These are phyloP conservation scores for Neurospora tetrasperma DNA, from an alignment of 495 filamentous ascomycete species.

Conservation along the genomic window DNA sequence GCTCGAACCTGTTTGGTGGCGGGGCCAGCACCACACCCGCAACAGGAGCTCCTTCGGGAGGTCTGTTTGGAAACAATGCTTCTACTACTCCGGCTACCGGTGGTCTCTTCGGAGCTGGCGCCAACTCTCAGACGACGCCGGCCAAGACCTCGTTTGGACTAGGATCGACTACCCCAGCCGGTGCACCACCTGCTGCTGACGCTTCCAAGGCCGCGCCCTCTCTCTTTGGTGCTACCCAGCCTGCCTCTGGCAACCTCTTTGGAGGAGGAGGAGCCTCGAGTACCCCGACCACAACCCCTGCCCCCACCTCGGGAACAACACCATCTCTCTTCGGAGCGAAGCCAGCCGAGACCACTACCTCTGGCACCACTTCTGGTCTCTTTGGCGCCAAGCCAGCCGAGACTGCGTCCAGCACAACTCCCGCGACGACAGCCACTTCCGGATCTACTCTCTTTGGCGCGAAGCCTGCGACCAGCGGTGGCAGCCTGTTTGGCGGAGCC, in stretches of 20 bases:
- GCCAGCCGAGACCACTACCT: not conserved
- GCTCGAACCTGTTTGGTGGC: not conserved
- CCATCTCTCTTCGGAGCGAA: conserved; percentile 2
- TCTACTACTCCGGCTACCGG: conserved; percentile 22
- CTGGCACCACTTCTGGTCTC: not conserved
- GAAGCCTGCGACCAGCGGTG: not conserved
- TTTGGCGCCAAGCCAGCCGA: not conserved
- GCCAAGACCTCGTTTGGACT: conserved; percentile 26
- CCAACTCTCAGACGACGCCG: conserved; percentile 4
- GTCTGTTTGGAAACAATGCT: conserved; percentile 30
- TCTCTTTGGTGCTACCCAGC: not conserved
- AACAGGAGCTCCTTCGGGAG: not conserved
- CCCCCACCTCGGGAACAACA: conserved; percentile 3
- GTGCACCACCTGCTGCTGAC: not conserved
- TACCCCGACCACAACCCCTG: not conserved
- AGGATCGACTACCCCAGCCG: conserved; percentile 1
- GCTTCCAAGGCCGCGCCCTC: conserved; percentile 14
- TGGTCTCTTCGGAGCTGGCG: not conserved
- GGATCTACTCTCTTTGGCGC: not conserved
- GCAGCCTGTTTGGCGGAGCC: not conserved
- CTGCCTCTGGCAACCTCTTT: not conserved
- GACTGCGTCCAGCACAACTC: not conserved
- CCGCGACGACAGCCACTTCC: conserved; percentile 1
- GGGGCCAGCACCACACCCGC: not conserved
- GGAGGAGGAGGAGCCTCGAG: not conserved